Base-by-base conservation (phyloP, 2,329 filamentous ascomycete species). In the Calonectria multiphialidica region DNA sequence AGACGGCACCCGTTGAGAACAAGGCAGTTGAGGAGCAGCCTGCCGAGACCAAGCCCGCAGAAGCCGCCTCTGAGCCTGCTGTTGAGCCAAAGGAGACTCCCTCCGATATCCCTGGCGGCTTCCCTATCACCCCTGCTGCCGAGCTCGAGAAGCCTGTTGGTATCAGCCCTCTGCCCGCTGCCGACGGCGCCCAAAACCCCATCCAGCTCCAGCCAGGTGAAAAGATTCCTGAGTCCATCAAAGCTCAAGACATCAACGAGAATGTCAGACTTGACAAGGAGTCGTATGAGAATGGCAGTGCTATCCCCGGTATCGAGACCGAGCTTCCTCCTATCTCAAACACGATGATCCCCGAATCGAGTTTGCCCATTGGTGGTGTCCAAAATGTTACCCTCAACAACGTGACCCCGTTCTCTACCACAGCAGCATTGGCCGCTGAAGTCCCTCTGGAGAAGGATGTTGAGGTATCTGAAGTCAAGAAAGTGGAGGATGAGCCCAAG, bases 221-320 rank as follows among this genome's bases (percentile, higher is more conserved):
- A 86, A 91, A 92, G 82, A 90, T 98, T 12, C 96, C 96, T 47
- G 88, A 94, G 59, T 89, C 89, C 30, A 80, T 95, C 77, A 92
- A 91, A 59, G 84, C 88, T 64, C 93, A 94, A 82, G 93, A 93
- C 75, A 87, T 90, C 78, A 93, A 94, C 82, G 86, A 87, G 72
- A 93, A 95, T 63, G 90, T 98, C 80, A 91, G 92, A 80, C 90
- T 94, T 23, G 96, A 98, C 82, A 90, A 95, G 83, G 94, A 92
- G 77, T 96, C 95, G 1, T 98, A 98, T 84, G 93, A 97, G 83
- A 94, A 94, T 83, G 92, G 92, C 75, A 93, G 93, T 80, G 89
- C 92, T 70, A 83, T 92, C 49, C 87, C 89, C 63, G 89, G 89
- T 76, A 79, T 86, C 66, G 83, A 85, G 76, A 85, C 88, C 61